Base-by-base conservation (phyloP, 148 eudicot species). In the Camellia granthamiana region DNA sequence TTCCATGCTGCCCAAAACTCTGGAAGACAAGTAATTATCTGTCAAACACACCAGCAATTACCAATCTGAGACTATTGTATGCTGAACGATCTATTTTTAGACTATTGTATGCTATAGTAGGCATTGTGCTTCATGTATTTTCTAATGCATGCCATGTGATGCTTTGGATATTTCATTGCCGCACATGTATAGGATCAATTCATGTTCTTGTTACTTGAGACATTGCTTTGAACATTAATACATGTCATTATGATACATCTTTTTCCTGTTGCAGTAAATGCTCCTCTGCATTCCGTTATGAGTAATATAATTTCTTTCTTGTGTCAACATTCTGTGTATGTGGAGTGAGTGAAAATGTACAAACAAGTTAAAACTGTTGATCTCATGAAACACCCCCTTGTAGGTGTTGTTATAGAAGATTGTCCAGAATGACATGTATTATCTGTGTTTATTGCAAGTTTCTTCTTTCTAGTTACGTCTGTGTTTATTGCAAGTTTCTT, bases 211-310 rank as follows among this genome's bases (percentile, higher is more conserved):
- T 16, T 58, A 67, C 63, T 54, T 78, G 79, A 7, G 6, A 77
- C 61, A 15, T 11, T 46, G 0, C 47, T 54, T 67, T 43, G 23
- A 65, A 74, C 73, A 63, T 47, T 75, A 23, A 23, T 79, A 56
- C 77, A 68, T 80, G 69, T 41, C 62, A 69, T 80, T 64, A 60
- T 71, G 78, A 80, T 79, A 38, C 61, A 64, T 82, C 74, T 82
- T 73, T 80, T 80, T 77, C 81, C 77, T 71, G 69, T 77, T 79
- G 83, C 83, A 76, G 86, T 84, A 77, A 76, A 84, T 84, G 80
- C 80, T 76, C 77, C 67, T 71, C 59, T 71, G 76, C 81, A 43
- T 79, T 70, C 76, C 44, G 59, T 71, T 43, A 18, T 49, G 56
- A 59, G 59, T 79, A 14, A 19, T 70, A 46, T 60, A 59, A 76